Conservation (phyloP, 345 rosid genomes). For the Noccaea bulbosa region DNA sequence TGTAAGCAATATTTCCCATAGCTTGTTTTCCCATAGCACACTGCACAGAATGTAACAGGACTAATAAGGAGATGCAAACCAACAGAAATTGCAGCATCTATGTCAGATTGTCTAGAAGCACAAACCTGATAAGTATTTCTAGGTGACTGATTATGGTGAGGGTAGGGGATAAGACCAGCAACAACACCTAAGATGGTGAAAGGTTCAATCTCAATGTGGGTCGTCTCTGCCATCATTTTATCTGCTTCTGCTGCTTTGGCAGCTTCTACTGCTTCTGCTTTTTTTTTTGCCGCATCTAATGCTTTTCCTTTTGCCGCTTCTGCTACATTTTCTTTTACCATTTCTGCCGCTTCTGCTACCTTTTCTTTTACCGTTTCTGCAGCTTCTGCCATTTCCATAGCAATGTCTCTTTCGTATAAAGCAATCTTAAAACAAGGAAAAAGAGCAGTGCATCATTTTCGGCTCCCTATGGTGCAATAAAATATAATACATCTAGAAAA, state of each 20-base stretch:
- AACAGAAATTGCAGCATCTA: constrained; percentile 27
- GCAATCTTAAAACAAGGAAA: constrained; percentile 68
- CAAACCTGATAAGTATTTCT: constrained; percentile 95
- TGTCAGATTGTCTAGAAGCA: constrained; percentile 26
- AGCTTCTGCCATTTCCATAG: constrained; percentile 23
- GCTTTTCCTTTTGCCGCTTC: no score
- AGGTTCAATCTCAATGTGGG: constrained; percentile 97
- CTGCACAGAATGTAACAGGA: constrained; percentile 45
- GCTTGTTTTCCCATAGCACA: constrained; percentile 99
- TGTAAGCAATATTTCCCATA: constrained; percentile 95
- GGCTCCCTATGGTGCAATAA: constrained; percentile 8
- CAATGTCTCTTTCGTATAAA: constrained; percentile 79
- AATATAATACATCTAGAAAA: constrained; percentile 7
- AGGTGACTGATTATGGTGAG: constrained; percentile 99
- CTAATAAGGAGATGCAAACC: constrained; percentile 16
- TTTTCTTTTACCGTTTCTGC: constrained; percentile 1
- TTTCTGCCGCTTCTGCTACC: no score
- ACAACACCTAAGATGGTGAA: constrained; percentile 93
- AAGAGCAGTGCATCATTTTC: constrained; percentile 20
- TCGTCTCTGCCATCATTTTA: constrained; percentile 50
- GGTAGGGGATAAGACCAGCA: constrained; percentile 95
- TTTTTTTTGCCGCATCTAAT: no score
- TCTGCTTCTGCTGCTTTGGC: constrained; percentile 18
- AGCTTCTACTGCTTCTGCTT: background rate
- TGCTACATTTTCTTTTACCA: no score